phyloP scores from a whole-genome alignment of 495 filamentous ascomycete genomes.

The Xylaria acuta region DNA sequence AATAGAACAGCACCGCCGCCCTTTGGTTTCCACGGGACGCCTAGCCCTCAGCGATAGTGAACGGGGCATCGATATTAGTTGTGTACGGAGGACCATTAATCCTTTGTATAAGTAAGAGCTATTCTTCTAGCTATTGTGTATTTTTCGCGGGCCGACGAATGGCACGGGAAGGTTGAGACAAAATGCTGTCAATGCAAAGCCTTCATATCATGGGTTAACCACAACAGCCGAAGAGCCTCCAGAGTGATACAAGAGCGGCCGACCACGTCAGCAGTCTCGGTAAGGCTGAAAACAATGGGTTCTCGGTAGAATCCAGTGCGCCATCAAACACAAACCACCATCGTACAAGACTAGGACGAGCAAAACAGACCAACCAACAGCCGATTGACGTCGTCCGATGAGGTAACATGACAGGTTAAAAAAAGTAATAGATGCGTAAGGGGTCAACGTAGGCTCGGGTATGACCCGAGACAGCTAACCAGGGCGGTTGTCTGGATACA shows the following conservation, averaged over 20 bases:
- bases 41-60: background rate
- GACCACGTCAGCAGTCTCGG: constrained; percentile 19
- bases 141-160: background rate
- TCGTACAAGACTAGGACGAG: background rate
- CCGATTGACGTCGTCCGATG: background rate
- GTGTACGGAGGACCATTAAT: background rate
- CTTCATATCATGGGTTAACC: background rate
- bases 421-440: background rate
- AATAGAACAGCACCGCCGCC: background rate
- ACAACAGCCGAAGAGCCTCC: background rate
- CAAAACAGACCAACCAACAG: constrained; percentile 6
- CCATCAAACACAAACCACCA: background rate
- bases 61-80: background rate
- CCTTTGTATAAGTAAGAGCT: background rate
- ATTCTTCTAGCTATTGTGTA: background rate
- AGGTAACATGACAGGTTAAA: background rate
- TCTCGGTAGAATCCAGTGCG: background rate
- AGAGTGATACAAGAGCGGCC: background rate
- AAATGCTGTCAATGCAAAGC: background rate
- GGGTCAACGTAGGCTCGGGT: background rate
- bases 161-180: background rate
- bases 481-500: background rate
- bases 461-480: constrained; percentile 6
- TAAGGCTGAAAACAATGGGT: constrained; percentile 9
- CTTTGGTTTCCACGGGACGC: background rate